Base-by-base conservation (phyloP, 2,329 filamentous ascomycete species). In the Curvularia hawaiiensis region DNA sequence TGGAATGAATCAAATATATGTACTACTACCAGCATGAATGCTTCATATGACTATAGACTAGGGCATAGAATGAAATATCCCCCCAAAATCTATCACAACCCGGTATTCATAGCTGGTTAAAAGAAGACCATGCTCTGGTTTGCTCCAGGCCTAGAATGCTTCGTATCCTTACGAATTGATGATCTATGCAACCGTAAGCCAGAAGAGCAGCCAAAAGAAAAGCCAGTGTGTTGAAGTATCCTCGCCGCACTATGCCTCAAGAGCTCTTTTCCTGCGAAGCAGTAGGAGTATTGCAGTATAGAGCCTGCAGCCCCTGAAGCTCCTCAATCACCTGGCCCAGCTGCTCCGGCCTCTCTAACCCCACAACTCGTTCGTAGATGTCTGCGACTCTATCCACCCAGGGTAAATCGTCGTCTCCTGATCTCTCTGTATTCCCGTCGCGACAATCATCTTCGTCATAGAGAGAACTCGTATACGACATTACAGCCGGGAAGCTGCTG, bases 301-400 rank as follows among this genome's bases (percentile, higher is more conserved):
- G 14, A 11, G 22, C 50, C 30, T n/a, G 48, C 9, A 57, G 24
- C 9, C 26, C 24, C 50, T 44, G 18, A 9, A 57, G 28, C 24
- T 54, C 44, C 30, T 35, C 39, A 44, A 57, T 50, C 11, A 54
- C 30, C 14, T 28, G 30, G 12, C 49, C 50, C 12, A 57, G 26
- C 26, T 57, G 50, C n/a, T 30, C 39, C 1, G 46, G 44, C 4
- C 31, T 38, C 24, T 54, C 14, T 14, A 57, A 9, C 4, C n/a
- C 45, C 6, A 54, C 30, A 4, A 57, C 18, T 12, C 46, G 38
- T 18, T 54, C 44, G 14, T 49, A 46, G 5, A 57, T 48, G 1
- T 41, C 38, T 3, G 50, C 54, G 16, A 57, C 44, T 3, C 30
- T 39, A 3, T 40, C 3, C 2, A 39, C 10, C 50, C 44, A 57